Conservation (phyloP, 768 basidiomycete genomes). For the Exidia glandulosa region DNA sequence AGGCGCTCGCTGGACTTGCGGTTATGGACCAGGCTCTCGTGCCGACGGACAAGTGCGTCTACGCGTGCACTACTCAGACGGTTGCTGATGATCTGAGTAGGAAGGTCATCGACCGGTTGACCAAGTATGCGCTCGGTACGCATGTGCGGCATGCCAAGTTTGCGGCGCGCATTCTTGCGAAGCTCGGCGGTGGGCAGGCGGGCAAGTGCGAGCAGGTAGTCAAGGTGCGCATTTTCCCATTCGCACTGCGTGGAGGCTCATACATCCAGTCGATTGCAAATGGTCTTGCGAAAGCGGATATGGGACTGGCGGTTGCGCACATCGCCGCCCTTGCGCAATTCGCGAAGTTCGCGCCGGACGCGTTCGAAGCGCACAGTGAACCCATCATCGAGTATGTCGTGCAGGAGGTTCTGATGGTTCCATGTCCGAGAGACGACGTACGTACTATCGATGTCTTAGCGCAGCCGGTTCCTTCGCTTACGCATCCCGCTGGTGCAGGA, state of each 20-base stretch:
- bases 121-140: constrained; percentile 45
- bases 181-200: constrained; percentile 31
- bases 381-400: constrained; percentile 60
- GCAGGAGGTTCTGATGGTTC: constrained; percentile 57
- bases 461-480: neutral
- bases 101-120: constrained; percentile 54
- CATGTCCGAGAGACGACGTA: constrained; percentile 37
- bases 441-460: constrained; percentile 13
- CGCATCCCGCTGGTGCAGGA: constrained; percentile 35
- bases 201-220: constrained; percentile 27
- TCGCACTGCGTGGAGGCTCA: neutral
- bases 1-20: constrained; percentile 62
- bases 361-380: constrained; percentile 72
- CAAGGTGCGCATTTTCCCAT: constrained; percentile 36
- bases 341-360: constrained; percentile 51
- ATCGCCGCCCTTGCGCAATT: constrained; percentile 67
- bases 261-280: constrained; percentile 55
- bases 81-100: constrained; percentile 24
- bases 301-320: constrained; percentile 50
- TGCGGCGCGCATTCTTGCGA: constrained; percentile 63
- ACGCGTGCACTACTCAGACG: neutral
- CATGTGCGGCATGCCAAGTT: constrained; percentile 72
- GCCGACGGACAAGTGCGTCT: constrained; percentile 55
- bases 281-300: constrained; percentile 33
- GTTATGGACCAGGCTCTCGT: constrained; percentile 46